phyloP scores from a whole-genome alignment of 202 grass and related monocot species.

The Panicum hallii region DNA sequence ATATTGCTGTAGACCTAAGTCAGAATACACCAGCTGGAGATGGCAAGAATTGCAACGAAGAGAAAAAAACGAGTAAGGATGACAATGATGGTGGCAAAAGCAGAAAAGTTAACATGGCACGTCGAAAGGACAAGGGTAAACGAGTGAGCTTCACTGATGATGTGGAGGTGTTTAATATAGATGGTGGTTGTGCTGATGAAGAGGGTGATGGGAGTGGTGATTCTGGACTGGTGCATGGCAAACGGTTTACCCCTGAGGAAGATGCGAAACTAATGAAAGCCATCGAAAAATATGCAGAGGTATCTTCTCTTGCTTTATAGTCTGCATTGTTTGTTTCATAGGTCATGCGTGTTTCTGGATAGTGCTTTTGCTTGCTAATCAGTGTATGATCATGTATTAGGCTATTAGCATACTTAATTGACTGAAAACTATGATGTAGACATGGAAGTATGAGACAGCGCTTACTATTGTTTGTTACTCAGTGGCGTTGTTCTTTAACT shows the following conservation, averaged over 20 bases:
- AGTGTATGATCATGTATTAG: neutral
- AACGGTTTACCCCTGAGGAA: constrained; percentile 70
- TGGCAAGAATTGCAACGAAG: constrained; percentile 38
- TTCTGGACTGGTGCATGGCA: constrained; percentile 53
- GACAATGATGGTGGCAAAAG: constrained; percentile 15
- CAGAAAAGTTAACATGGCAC: constrained; percentile 35
- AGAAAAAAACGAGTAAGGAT: constrained; percentile 46
- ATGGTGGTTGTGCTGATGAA: constrained; percentile 24
- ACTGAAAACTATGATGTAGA: neutral
- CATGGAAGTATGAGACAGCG: neutral
- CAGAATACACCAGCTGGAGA: constrained; percentile 29
- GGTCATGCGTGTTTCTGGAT: constrained; percentile 2
- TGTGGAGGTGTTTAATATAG: constrained; percentile 52
- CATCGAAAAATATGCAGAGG: constrained; percentile 62
- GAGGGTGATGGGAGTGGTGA: constrained; percentile 25
- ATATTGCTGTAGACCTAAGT: constrained; percentile 24
- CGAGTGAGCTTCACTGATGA: constrained; percentile 67
- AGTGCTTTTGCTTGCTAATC: neutral
- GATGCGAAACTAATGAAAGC: constrained; percentile 57
- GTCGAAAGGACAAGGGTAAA: constrained; percentile 47
- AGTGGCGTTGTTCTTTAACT: neutral
- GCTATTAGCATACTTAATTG: neutral
- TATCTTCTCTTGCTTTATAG: constrained; percentile 38
- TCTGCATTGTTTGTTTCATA: constrained; percentile 28
- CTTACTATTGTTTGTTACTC: constrained; percentile 1